Evolutionary conservation across 768 basidiomycete genomes (phyloP).

Genomic region (Termitomyces sp.): DNA sequence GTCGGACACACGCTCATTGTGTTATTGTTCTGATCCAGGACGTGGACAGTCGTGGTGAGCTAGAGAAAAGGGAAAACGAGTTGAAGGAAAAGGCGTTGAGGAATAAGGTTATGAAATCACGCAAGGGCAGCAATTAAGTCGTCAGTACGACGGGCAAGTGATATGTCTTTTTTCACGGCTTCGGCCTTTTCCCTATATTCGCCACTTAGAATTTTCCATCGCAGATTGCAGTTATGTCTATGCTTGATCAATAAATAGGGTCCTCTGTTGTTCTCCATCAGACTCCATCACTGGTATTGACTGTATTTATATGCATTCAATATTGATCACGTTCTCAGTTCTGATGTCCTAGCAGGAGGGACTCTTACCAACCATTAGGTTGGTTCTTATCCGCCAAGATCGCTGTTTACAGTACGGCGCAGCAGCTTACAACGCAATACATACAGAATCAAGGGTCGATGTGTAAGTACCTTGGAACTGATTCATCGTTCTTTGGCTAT

Average conservation of each 20-base stretch:
- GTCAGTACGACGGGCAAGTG: slow-evolving; percentile 11
- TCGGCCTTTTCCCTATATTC: slow-evolving; percentile 1
- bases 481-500: background rate
- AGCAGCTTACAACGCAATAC: too few relatives aligned
- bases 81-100: slow-evolving; percentile 77
- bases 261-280: background rate
- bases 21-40: slow-evolving; percentile 15
- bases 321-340: background rate
- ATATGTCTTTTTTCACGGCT: slow-evolving; percentile 3
- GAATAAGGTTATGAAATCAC: slow-evolving; percentile 75
- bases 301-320: slow-evolving; percentile 3
- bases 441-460: background rate
- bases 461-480: background rate
- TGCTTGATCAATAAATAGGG: slow-evolving; percentile 9
- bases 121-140: slow-evolving; percentile 39
- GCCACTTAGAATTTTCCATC: slow-evolving; percentile 15
- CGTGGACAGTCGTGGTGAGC: slow-evolving; percentile 34
- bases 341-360: background rate
- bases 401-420: background rate
- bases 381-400: background rate
- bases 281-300: background rate
- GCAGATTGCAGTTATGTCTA: slow-evolving; percentile 11
- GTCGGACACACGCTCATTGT: slow-evolving; percentile 1
- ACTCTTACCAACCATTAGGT: background rate
- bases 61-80: slow-evolving; percentile 73